Base-by-base conservation (phyloP, 495 filamentous ascomycete species). In the Neurospora sp. region DNA sequence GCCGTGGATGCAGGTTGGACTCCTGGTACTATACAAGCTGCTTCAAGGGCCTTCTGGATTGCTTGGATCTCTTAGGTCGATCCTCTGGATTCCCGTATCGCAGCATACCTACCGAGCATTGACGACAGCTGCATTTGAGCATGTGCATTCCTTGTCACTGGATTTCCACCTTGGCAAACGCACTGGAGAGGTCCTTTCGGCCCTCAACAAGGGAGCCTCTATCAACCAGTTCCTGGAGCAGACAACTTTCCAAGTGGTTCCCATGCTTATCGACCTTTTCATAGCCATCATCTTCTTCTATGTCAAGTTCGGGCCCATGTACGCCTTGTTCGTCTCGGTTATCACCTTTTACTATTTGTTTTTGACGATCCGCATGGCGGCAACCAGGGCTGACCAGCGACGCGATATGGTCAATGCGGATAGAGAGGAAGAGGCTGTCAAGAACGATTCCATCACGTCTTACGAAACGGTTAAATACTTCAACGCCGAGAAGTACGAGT, bases 391-490 rank as follows among this genome's bases (percentile, higher is more conserved):
- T 14, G 92, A 95, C 78, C 93, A 97, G 75, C 88, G 95, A 76
- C 86, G 96, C 71, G 89, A 95, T 76, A 97, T 98, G 93, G 93
- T 94, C 72, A 98, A 97, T 78, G 92, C 94, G 16, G 93, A 93
- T 72, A 88, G 96, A 70, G 93, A 97, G 81, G 93, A 98, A 83
- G 95, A 97, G 78, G 96, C 96, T 4, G 94, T 98, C 70, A 98
- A 98, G 84, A 98, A 98, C 76, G 96, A 99, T 79, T 98, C 96
- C 0, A 96, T 99, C 88, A 90, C 94, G 42, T 96, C 94, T 12
- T 99, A 98, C 80, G 96, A 99, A 81, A 98, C 96, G 35, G 96
- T 99, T 78, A 98, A 99, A 81, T 98, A 98, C 79, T 99, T 99
- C 87, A 98, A 98, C 78, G 95, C 96, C 3, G 96, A 99, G 79